These are phyloP conservation scores for Plasmodium ovale DNA, from an alignment of 169 alveolate species.

Conservation along the genomic window DNA sequence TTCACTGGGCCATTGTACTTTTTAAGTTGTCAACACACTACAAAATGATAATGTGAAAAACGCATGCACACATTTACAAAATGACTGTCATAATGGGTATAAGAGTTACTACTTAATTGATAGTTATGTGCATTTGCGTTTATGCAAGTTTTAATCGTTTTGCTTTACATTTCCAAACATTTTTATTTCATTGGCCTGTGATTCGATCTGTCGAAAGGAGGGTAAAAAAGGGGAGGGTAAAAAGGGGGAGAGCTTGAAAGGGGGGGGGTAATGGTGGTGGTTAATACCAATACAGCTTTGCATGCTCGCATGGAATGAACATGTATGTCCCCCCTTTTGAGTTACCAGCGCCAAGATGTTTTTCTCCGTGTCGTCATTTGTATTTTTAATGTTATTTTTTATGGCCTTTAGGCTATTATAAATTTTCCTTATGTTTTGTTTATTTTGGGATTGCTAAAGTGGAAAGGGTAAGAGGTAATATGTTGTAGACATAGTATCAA, in stretches of 20 bases:
- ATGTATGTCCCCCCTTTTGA: not conserved
- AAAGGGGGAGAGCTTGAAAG: not conserved
- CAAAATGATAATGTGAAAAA: not conserved
- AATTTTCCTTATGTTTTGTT: conserved; percentile 23
- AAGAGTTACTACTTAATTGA: too few species aligned
- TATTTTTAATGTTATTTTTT: conserved; percentile 44
- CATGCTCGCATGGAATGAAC: too few species aligned
- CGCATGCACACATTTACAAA: not conserved
- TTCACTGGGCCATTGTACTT: conserved; percentile 41
- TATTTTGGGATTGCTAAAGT: conserved; percentile 25
- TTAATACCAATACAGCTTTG: too few species aligned
- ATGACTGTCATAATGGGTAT: not conserved
- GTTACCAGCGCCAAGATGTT: conserved; percentile 42
- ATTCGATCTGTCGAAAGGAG: conserved; percentile 42
- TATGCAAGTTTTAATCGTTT: not conserved
- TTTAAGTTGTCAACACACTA: conserved; percentile 63
- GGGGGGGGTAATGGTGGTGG: not conserved
- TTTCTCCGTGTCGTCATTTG: conserved; percentile 57
- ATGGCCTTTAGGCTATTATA: conserved; percentile 48
- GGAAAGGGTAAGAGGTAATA: too few species aligned
- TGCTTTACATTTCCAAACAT: conserved; percentile 56
- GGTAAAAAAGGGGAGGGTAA: not conserved
- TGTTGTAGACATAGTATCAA: not conserved
- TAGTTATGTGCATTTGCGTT: too few species aligned
- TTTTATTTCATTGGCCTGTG: conserved; percentile 68